These are phyloP conservation scores for Prototheca cutis DNA, from an alignment of 163 green algal genomes.

Conservation along the genomic window DNA sequence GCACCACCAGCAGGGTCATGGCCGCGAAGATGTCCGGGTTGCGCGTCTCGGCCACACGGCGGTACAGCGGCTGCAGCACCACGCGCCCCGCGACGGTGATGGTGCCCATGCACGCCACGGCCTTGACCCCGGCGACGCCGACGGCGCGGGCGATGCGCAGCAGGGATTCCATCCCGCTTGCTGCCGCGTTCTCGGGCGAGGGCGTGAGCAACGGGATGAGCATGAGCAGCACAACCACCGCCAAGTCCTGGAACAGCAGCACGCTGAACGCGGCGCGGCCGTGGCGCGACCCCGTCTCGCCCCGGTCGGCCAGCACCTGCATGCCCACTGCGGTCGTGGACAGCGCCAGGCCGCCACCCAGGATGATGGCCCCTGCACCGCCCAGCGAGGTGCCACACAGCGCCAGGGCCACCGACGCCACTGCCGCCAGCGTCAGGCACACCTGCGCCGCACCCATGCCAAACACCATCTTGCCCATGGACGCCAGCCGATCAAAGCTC, in stretches of 20 bases:
- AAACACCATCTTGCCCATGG: constrained; percentile 97
- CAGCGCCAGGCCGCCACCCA: constrained; percentile 89
- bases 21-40: constrained; percentile 95
- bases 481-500: constrained; percentile 79
- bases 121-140: constrained; percentile 82
- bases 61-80: constrained; percentile 89
- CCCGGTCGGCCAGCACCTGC: constrained; percentile 90
- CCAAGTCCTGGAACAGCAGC: constrained; percentile 94
- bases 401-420: constrained; percentile 52
- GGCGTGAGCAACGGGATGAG: constrained; percentile 92
- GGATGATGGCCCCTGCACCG: constrained; percentile 73
- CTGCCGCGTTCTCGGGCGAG: constrained; percentile 21
- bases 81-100: constrained; percentile 83
- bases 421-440: constrained; percentile 51
- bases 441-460: constrained; percentile 89
- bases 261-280: constrained; percentile 93
- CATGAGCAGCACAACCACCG: constrained; percentile 98
- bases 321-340: constrained; percentile 95
- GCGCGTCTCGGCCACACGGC: constrained; percentile 71
- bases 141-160: constrained; percentile 62
- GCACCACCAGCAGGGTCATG: constrained; percentile 87
- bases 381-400: constrained; percentile 37
- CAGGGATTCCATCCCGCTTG: constrained; percentile 16
- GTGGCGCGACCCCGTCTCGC: constrained; percentile 81
- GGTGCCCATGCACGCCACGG: constrained; percentile 69